Base-by-base conservation (phyloP, 306 rosid genomes). In the Trichosanthes truncata region DNA sequence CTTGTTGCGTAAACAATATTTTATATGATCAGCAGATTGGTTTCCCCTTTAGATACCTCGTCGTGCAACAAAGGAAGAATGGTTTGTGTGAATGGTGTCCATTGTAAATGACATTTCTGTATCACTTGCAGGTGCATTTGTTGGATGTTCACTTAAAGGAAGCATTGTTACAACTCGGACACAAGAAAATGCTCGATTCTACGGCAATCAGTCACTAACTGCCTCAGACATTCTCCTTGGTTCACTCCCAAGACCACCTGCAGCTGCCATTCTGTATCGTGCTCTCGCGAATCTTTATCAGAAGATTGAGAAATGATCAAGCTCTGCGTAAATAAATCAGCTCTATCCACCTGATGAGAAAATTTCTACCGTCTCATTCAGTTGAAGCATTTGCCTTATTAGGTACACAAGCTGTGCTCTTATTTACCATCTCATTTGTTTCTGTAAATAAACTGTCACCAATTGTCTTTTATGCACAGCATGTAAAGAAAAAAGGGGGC, bases 101-200 rank as follows among this genome's bases (percentile, higher is more conserved):
- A 9, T 48, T 9, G 26, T 31, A 4, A 20, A 18, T 51, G 51
- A 20, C 46, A 4, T 74, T 51, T 14, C 20, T 51, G 15, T 20
- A 51, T 74, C 48, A 18, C 62, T 76, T 85, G 84, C 92, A 96
- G 99, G 98, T 78, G 99, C 99, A 61, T 93, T 96, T 83, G 94
- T 88, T 82, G 99, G 99, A 48, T 96, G 98, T 82, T 96, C 99
- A 57, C 90, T 96, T 49, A 95, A 91, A 87, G 93, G 99, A 18
- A 89, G 99, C 79, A 65, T 93, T 41, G 98, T 93, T 40, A 85
- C 90, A 4, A 90, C 98, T 23, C 87, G 96, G 3, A 72, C 87
- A 15, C 81, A 36, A 20, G 97, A 91, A 82, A 96, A 96, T 67
- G 80, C 89, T 35, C 91, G 89, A 71, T 96, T 93, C 85, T 96